Conservation (phyloP, 306 rosid species). For the Fragaria vesca region DNA sequence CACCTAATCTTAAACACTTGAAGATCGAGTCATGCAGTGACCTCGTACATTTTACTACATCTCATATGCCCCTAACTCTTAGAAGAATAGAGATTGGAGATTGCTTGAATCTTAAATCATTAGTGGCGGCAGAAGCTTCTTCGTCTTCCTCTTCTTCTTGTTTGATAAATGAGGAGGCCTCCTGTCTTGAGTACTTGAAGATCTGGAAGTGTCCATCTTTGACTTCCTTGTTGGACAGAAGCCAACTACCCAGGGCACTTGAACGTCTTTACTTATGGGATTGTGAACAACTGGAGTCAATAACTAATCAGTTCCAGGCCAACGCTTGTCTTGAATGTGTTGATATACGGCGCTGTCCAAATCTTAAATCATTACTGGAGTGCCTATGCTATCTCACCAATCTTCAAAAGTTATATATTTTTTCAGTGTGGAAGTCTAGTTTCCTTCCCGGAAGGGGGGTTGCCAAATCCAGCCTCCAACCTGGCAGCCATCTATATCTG, state of each 20-base stretch:
- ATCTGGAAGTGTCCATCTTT: conserved; percentile 36
- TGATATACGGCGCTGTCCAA: neutral
- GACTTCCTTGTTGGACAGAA: conserved; percentile 22
- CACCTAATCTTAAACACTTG: neutral
- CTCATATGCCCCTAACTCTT: neutral
- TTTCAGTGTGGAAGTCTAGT: neutral
- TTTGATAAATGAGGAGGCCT: neutral
- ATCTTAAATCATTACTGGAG: neutral
- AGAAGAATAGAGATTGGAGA: neutral
- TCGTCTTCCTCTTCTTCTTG: neutral
- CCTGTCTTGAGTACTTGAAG: conserved; percentile 22
- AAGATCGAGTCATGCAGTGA: neutral
- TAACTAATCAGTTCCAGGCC: conserved; percentile 16
- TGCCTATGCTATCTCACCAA: neutral
- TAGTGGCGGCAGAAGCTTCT: neutral
- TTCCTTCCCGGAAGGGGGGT: conserved; percentile 8
- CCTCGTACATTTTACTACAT: no score
- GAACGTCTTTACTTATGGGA: neutral
- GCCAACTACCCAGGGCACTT: conserved; percentile 22
- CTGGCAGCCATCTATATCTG: neutral
- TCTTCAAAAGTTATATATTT: neutral
- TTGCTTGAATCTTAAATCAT: neutral
- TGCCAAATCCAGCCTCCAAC: conserved; percentile 1
- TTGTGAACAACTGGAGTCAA: conserved; percentile 31
- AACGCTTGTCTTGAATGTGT: conserved; percentile 18